Percentiles rank a stretch among this genome's conserved stretches.
phyloP scores from a whole-genome alignment of 805 yeast species.

The Ogataea nitratoaversa region DNA sequence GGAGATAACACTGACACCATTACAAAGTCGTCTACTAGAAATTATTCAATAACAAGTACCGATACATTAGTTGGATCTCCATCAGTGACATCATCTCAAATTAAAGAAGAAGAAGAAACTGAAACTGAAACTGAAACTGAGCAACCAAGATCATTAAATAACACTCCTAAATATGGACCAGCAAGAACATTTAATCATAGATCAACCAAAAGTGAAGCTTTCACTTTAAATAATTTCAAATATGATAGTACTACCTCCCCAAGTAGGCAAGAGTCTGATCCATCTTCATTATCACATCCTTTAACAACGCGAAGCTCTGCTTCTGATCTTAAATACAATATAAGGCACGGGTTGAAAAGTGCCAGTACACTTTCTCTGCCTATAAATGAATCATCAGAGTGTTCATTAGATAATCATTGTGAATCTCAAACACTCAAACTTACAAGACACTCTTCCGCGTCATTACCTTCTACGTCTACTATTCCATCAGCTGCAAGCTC shows the following conservation, averaged over 20 bases:
- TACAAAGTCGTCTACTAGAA: constrained; percentile 2
- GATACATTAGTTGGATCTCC: constrained; percentile 20
- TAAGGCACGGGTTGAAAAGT: constrained; percentile 3
- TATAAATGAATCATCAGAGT: background rate
- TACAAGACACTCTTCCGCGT: background rate
- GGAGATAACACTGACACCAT: constrained; percentile 9
- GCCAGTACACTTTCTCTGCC: background rate
- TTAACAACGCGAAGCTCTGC: constrained; percentile 2
- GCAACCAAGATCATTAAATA: constrained; percentile 4
- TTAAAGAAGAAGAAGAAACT: constrained; percentile 7
- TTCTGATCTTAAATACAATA: constrained; percentile 4
- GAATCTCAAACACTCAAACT: background rate
- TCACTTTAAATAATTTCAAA: background rate
- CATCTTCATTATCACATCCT: background rate
- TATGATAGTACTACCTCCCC: background rate
- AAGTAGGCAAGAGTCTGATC: background rate
- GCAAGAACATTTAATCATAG: constrained; percentile 13
- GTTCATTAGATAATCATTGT: no score
- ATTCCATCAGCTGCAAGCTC: background rate
- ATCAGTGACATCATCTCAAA: constrained; percentile 12
- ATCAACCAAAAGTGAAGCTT: constrained; percentile 17
- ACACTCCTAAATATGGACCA: constrained; percentile 9
- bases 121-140: background rate
- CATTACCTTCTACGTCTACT: background rate
- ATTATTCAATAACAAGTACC: constrained; percentile 16